A percentile compares a stretch with the other conserved stretches of the same genome.
Conservation (phyloP, 345 rosid genomes). For the Abelmoschus esculentus region DNA sequence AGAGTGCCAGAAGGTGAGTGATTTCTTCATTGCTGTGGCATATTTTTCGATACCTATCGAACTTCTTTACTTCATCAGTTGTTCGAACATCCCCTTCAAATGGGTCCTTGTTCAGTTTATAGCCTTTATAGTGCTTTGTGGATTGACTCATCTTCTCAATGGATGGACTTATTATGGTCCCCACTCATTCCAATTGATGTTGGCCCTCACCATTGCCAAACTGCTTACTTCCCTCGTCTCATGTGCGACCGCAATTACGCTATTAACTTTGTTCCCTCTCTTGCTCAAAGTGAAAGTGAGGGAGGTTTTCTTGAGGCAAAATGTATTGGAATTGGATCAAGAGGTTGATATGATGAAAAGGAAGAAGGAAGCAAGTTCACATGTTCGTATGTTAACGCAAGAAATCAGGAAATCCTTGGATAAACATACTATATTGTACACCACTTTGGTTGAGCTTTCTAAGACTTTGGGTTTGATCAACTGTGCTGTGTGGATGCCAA, state of each 20-base stretch:
- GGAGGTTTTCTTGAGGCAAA: slow-evolving; percentile 84
- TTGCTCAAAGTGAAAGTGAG: slow-evolving; percentile 83
- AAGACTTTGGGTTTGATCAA: slow-evolving; percentile 80
- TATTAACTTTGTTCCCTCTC: slow-evolving; percentile 78
- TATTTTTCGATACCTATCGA: slow-evolving; percentile 94
- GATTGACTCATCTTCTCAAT: slow-evolving; percentile 80
- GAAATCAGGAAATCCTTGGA: slow-evolving; percentile 85
- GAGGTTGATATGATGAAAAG: slow-evolving; percentile 92
- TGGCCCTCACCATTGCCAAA: slow-evolving; percentile 72
- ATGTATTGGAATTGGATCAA: slow-evolving; percentile 72
- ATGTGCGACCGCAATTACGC: slow-evolving; percentile 82
- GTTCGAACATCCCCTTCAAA: slow-evolving; percentile 87
- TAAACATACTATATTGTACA: slow-evolving; percentile 71
- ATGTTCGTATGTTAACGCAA: slow-evolving; percentile 79
- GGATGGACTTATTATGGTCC: slow-evolving; percentile 88
- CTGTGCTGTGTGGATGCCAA: slow-evolving; percentile 98
- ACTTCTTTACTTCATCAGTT: slow-evolving; percentile 84
- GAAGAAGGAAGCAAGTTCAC: slow-evolving; percentile 78
- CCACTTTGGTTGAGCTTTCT: slow-evolving; percentile 84
- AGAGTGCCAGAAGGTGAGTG: slow-evolving; percentile 91
- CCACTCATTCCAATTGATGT: slow-evolving; percentile 73
- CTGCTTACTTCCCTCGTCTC: slow-evolving; percentile 82
- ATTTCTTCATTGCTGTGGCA: slow-evolving; percentile 79
- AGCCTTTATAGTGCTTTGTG: slow-evolving; percentile 91
- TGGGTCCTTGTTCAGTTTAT: slow-evolving; percentile 89